Evolutionary conservation across 306 rosid species (phyloP).

Genomic region (Quillaja saponaria): DNA sequence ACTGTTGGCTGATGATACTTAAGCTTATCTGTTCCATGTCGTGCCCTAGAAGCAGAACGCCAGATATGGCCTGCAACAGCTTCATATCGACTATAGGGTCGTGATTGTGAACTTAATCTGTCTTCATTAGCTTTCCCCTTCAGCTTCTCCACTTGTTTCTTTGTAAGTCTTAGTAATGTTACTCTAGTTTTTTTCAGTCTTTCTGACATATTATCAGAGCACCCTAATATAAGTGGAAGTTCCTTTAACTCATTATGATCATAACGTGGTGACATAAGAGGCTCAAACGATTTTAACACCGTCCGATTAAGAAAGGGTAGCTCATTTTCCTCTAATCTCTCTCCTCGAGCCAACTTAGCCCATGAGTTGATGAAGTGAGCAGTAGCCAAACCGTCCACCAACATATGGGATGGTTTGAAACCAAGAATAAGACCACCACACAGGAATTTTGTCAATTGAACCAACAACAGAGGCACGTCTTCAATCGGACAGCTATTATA

Average conservation of each 20-base stretch:
- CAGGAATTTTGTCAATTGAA: conserved; percentile 28
- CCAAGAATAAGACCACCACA: conserved; percentile 30
- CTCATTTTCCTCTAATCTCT: background rate
- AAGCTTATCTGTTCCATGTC: no score
- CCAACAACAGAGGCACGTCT: conserved; percentile 31
- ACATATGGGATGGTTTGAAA: background rate
- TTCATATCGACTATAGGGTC: no score
- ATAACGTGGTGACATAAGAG: conserved; percentile 20
- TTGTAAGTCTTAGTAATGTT: no score
- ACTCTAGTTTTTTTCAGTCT: no score
- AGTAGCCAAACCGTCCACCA: conserved; percentile 29
- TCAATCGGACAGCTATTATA: conserved; percentile 26
- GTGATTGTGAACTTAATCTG: no score
- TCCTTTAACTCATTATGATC: conserved; percentile 32
- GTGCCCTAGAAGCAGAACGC: conserved; percentile 37
- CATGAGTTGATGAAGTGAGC: no score
- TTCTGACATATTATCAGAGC: no score
- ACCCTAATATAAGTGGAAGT: conserved; percentile 38
- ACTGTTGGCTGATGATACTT: no score
- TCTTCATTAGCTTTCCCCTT: no score
- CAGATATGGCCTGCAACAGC: conserved; percentile 43
- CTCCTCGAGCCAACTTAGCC: no score
- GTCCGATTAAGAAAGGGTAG: conserved; percentile 29
- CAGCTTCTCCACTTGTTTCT: no score
- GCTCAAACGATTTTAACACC: conserved; percentile 6